phyloP scores from a whole-genome alignment of 1,284 basidiomycete species.

The Melampsora americana region DNA sequence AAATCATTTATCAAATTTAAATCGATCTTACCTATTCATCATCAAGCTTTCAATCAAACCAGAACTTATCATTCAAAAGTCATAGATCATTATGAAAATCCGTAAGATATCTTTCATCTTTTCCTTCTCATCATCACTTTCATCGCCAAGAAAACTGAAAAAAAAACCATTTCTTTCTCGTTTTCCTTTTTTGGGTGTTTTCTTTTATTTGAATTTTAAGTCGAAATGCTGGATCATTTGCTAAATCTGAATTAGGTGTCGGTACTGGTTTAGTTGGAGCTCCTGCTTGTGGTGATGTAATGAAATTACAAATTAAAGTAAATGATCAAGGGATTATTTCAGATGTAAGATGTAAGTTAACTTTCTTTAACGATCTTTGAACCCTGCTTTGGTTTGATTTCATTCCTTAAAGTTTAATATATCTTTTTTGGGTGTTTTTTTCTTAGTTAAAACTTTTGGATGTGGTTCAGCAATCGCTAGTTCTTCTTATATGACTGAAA shows the following conservation, averaged over 20 bases:
- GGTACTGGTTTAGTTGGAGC: conserved; percentile 98
- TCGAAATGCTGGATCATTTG: conserved; percentile 74
- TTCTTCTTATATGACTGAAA: conserved; percentile 68
- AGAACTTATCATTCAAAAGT: conserved; percentile 24
- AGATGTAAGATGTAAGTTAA: conserved; percentile 85
- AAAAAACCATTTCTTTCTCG: background rate
- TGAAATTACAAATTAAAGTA: conserved; percentile 95
- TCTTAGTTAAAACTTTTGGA: conserved; percentile 54
- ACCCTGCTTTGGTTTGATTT: conserved; percentile 73
- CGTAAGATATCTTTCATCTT: background rate
- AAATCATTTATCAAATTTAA: background rate
- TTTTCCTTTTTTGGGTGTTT: background rate
- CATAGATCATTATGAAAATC: conserved; percentile 41
- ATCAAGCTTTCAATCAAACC: background rate
- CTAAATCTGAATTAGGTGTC: conserved; percentile 84
- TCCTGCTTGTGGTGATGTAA: conserved; percentile 73
- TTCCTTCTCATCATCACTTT: background rate
- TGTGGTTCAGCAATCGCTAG: conserved; percentile 55
- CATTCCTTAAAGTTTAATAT: conserved; percentile 89
- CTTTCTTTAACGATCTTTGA: conserved; percentile 57
- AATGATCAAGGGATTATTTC: conserved; percentile 86
- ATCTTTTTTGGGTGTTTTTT: background rate
- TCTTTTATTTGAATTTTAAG: background rate
- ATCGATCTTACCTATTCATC: background rate
- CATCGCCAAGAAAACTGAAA: background rate